phyloP scores from a whole-genome alignment of 2,329 filamentous ascomycete genomes.

The Diaporthe nobilis region DNA sequence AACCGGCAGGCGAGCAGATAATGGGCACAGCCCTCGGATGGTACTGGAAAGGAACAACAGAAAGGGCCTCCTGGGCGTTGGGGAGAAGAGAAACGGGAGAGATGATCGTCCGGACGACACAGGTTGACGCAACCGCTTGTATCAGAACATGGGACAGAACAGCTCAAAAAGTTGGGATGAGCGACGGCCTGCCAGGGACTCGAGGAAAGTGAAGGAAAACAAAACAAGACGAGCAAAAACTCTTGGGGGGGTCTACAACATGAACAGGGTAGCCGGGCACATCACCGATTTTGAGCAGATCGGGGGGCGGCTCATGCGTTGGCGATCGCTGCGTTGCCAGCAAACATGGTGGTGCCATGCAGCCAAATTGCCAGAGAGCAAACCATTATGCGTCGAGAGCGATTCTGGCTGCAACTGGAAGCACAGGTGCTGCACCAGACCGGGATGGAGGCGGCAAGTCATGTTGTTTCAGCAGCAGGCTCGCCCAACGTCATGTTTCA shows the following conservation, averaged over 20 bases:
- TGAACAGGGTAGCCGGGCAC: background rate
- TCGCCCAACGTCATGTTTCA: slow-evolving; percentile 35
- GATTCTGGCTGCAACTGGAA: slow-evolving; percentile 27
- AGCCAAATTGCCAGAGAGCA: slow-evolving; percentile 21
- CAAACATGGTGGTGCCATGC: slow-evolving; percentile 33
- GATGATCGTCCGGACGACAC: slow-evolving; percentile 22
- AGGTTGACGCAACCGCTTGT: slow-evolving; percentile 10
- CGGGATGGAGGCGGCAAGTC: slow-evolving; percentile 32
- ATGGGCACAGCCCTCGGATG: slow-evolving; percentile 28
- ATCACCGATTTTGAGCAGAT: slow-evolving; percentile 28
- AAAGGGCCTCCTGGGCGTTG: slow-evolving; percentile 12
- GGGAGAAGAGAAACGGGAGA: slow-evolving; percentile 3
- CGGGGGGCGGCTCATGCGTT: background rate
- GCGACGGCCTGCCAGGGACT: background rate
- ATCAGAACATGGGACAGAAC: slow-evolving; percentile 23
- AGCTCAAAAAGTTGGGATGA: slow-evolving; percentile 9
- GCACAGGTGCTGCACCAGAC: slow-evolving; percentile 6
- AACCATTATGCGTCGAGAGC: slow-evolving; percentile 23
- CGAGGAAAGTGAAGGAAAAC: background rate
- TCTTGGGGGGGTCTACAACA: background rate
- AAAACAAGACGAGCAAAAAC: slow-evolving; percentile 8
- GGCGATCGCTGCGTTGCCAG: slow-evolving; percentile 1
- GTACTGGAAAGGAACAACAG: slow-evolving; percentile 5
- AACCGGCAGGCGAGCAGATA: slow-evolving; percentile 9
- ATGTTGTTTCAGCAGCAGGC: slow-evolving; percentile 29